Evolutionary conservation across 148 eudicot genomes (phyloP).

Genomic region (Suaeda aralocaspica): DNA sequence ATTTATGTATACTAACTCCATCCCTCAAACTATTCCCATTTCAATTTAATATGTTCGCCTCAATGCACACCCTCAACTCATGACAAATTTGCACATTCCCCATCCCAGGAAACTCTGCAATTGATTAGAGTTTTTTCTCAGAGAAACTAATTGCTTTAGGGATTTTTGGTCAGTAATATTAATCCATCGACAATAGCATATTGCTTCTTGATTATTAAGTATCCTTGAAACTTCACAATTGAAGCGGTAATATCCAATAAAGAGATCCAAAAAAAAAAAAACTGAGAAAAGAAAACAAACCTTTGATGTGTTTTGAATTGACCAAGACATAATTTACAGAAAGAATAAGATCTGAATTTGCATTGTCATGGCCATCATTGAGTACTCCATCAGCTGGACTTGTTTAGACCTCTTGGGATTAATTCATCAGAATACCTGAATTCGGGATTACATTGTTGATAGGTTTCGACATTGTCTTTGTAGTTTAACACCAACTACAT

Average conservation of each 20-base stretch:
- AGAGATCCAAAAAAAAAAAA: neutral
- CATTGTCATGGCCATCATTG: slow-evolving; percentile 89
- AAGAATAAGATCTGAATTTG: slow-evolving; percentile 86
- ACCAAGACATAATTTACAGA: slow-evolving; percentile 55
- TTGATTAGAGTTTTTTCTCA: neutral
- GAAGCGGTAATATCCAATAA: neutral
- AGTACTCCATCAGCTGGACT: slow-evolving; percentile 81
- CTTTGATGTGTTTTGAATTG: slow-evolving; percentile 54
- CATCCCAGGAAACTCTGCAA: too few relatives aligned
- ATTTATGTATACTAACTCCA: too few relatives aligned
- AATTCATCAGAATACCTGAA: slow-evolving; percentile 67
- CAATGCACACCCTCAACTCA: too few relatives aligned
- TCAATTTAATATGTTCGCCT: too few relatives aligned
- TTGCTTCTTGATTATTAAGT: neutral
- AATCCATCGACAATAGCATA: neutral
- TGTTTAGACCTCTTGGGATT: slow-evolving; percentile 78
- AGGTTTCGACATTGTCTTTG: slow-evolving; percentile 84
- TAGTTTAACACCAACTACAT: slow-evolving; percentile 75
- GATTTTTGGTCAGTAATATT: neutral
- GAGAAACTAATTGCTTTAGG: neutral
- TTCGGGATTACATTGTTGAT: slow-evolving; percentile 76
- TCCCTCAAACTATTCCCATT: too few relatives aligned
- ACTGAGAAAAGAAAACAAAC: slow-evolving; percentile 35
- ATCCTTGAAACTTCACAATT: neutral
- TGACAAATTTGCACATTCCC: too few relatives aligned